Base-by-base conservation (phyloP, 345 rosid species). In the Dipteronia sinensis region DNA sequence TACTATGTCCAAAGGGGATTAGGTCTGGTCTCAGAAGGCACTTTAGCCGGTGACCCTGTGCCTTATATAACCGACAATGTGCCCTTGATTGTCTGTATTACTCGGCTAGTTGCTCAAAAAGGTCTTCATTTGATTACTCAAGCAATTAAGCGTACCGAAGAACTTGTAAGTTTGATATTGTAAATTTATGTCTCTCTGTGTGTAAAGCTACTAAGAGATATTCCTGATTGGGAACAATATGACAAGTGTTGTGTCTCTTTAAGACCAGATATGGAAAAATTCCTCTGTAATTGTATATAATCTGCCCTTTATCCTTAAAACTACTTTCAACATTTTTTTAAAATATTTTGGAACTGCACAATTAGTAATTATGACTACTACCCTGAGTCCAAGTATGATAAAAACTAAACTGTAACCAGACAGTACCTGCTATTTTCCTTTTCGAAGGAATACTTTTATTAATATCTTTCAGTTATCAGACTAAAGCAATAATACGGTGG, bases 101-200 rank as follows among this genome's bases (percentile, higher is more conserved):
- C 87, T 47, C 78, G 92, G 72, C 82, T 89, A 62, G 92, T 89
- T 75, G 82, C 88, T 76, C 92, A 89, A 72, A 89, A 89, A 81
- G 92, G 92, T 58, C 92, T 89, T 76, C 92, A 89, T 82, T 76
- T 89, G 90, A 85, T 89, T 65, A 85, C 78, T 63, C 88, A 87
- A 34, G 89, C 92, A 71, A 79, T 89, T 44, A 85, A 87, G 78
- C 84, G 17, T 65, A 70, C 71, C 12, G 76, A 82, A 83, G 85
- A 87, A 82, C 84, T 87, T 42, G 92, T 89, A 81, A 73, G 90
- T 74, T 79, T 72, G 51, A 25, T 34, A 49, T 31, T 58, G 7
- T 65, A 55, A 49, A n/a, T 29, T 65, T 51, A 8, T 62, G 58
- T 44, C 3, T 38, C 7, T 63, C 12, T 63, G 6, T 65, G 8